Evolutionary conservation across 331 rosid species (phyloP).

Genomic region (Pyrus hybrid): DNA sequence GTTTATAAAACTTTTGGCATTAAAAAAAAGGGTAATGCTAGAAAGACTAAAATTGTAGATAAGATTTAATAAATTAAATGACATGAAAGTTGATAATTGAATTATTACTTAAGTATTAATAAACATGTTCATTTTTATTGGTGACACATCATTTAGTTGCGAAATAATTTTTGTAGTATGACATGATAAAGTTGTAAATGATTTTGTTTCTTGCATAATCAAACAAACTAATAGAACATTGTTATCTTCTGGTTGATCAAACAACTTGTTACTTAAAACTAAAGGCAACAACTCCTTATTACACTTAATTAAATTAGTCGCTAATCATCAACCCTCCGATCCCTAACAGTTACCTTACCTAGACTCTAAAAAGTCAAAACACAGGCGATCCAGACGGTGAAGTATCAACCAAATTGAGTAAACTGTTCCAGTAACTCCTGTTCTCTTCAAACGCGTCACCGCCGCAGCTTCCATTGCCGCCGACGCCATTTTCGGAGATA

Average conservation of each 20-base stretch:
- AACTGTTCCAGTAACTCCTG: constrained; percentile 33
- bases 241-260: neutral
- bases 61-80: no score
- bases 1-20: no score
- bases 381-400: constrained; percentile 26
- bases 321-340: neutral
- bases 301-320: neutral
- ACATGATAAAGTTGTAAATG: neutral
- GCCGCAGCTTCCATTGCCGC: constrained; percentile 5
- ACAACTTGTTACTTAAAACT: neutral
- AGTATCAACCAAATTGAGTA: constrained; percentile 23
- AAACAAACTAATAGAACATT: neutral
- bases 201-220: neutral
- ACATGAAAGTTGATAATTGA: no score
- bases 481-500: neutral
- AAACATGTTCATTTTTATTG: no score
- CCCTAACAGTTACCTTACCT: neutral
- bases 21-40: no score
- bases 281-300: neutral
- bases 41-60: no score
- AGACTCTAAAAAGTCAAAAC: constrained; percentile 9
- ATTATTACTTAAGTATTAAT: no score
- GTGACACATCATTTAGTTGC: no score
- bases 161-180: no score
- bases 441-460: constrained; percentile 27